Conservation (phyloP, 2,329 filamentous ascomycete genomes). For the Fusarium chlamydosporum region DNA sequence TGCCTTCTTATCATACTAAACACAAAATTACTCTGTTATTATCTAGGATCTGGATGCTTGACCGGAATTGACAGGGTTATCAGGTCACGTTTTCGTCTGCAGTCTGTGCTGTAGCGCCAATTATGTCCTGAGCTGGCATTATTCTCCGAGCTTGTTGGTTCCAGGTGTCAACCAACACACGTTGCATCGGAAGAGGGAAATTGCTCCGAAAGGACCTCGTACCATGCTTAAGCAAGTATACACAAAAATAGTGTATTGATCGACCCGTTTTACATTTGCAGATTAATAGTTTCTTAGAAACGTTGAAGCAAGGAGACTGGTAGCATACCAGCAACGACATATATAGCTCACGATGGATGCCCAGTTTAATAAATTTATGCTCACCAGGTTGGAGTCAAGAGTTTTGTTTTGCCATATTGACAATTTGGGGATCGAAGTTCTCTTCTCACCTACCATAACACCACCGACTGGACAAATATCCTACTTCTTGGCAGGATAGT, state of each 20-base stretch:
- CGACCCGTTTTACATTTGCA: too few species aligned
- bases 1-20: neutral
- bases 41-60: neutral
- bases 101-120: neutral
- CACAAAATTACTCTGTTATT: neutral
- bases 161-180: neutral
- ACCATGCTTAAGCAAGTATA: neutral
- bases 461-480: neutral
- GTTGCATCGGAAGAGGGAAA: neutral
- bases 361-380: too few species aligned
- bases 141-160: neutral
- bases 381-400: too few species aligned
- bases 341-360: too few species aligned
- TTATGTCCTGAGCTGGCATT: neutral
- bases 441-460: too few species aligned
- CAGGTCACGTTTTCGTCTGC: neutral
- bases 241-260: too few species aligned
- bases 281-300: too few species aligned
- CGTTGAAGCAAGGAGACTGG: too few species aligned
- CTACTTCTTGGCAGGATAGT: neutral
- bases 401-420: too few species aligned
- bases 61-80: neutral
- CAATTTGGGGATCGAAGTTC: too few species aligned
- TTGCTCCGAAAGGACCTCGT: neutral
- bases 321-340: too few species aligned